A percentile compares a stretch with the other conserved stretches of the same genome.
phyloP scores from a whole-genome alignment of 1,284 basidiomycete genomes.

The Coniferiporia sulphurascens region DNA sequence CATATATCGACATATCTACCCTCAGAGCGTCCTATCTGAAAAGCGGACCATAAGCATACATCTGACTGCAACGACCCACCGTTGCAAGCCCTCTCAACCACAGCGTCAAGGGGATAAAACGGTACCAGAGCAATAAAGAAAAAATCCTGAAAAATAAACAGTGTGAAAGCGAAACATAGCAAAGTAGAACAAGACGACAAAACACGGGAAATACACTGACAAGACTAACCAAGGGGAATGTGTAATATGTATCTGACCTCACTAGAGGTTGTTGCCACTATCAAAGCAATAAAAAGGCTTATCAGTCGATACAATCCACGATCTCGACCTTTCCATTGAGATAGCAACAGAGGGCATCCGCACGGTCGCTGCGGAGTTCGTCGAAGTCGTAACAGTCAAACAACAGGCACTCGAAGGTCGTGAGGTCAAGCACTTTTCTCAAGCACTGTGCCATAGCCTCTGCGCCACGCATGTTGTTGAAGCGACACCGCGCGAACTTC shows the following conservation, averaged over 20 bases:
- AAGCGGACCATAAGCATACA: no score
- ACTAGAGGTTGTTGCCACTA: not conserved
- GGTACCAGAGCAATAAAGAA: no score
- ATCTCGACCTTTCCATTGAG: slow-evolving; percentile 5
- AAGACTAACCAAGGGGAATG: not conserved
- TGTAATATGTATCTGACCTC: not conserved
- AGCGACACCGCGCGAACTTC: slow-evolving; percentile 4
- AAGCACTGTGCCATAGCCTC: slow-evolving; percentile 6
- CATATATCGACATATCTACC: no score
- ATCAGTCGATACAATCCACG: not conserved
- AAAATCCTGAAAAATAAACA: no score
- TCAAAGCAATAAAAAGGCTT: not conserved
- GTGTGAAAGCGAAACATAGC: no score
- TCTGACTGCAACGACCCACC: no score
- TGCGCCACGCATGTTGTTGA: slow-evolving; percentile 7
- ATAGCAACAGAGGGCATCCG: not conserved
- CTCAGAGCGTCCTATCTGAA: no score
- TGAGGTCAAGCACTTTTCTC: not conserved
- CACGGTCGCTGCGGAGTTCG: slow-evolving; percentile 2
- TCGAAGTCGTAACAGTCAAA: slow-evolving; percentile 6
- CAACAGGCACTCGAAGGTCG: slow-evolving; percentile 1
- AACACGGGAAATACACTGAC: no score
- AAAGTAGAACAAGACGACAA: no score
- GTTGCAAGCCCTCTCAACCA: no score
- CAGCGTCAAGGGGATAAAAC: no score